A percentile compares a stretch with the other conserved stretches of the same genome.
These are phyloP conservation scores for Taphrina wiesneri DNA, from an alignment of 1,139 yeast genomes.

Conservation along the genomic window DNA sequence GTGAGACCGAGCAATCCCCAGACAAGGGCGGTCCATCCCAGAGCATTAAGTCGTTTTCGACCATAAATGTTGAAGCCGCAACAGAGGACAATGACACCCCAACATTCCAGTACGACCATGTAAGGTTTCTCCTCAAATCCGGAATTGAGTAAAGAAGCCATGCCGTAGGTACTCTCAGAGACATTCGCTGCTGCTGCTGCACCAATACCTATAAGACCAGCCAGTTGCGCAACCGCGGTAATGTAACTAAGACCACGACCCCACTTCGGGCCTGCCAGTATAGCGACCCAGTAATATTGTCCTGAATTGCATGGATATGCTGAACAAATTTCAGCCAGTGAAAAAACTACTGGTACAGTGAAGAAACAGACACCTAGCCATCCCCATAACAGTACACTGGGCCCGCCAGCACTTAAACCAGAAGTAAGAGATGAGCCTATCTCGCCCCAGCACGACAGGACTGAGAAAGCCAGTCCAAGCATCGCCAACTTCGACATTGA, in stretches of 20 bases:
- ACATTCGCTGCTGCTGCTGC: constrained; percentile 42
- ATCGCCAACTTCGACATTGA: constrained; percentile 47
- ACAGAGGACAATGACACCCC: constrained; percentile 34
- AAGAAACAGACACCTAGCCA: constrained; percentile 66
- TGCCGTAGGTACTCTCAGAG: constrained; percentile 41
- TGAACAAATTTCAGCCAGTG: constrained; percentile 65
- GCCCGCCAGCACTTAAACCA: constrained; percentile 47
- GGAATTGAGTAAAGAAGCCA: constrained; percentile 39
- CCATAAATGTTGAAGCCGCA: constrained; percentile 39
- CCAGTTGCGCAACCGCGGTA: constrained; percentile 39
- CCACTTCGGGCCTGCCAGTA: constrained; percentile 41
- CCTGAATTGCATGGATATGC: constrained; percentile 63
- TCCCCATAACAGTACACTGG: constrained; percentile 63
- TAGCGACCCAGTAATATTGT: constrained; percentile 42
- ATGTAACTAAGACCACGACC: constrained; percentile 36
- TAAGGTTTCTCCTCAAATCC: constrained; percentile 36
- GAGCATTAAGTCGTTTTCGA: constrained; percentile 40
- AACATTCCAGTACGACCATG: constrained; percentile 38
- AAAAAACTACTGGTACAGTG: constrained; percentile 58
- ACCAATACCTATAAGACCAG: constrained; percentile 42
- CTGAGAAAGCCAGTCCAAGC: constrained; percentile 48
- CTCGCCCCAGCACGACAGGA: constrained; percentile 49
- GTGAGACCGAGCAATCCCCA: constrained; percentile 41
- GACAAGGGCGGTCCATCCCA: constrained; percentile 42
- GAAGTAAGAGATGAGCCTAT: constrained; percentile 48